phyloP scores from a whole-genome alignment of 495 filamentous ascomycete species.

The Penicillium paxilli region DNA sequence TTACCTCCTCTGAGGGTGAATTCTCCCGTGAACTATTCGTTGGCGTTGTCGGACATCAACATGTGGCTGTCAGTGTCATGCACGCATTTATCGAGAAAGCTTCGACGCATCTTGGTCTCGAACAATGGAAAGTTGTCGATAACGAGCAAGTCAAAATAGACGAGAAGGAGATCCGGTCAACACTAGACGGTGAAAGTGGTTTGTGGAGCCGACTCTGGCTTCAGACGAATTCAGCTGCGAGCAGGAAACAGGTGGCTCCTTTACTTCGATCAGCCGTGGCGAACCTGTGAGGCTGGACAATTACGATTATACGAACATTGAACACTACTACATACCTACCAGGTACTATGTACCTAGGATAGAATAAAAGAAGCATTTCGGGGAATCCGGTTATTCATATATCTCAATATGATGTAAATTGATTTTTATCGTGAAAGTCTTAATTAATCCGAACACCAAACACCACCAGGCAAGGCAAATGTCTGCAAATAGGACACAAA shows the following conservation, averaged over 20 bases:
- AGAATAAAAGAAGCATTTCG: no score
- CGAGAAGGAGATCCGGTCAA: slow-evolving; percentile 36
- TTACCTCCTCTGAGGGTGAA: slow-evolving; percentile 37
- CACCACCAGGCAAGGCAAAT: slow-evolving; percentile 3
- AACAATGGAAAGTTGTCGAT: slow-evolving; percentile 54
- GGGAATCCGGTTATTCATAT: no score
- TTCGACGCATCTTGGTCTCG: slow-evolving; percentile 54
- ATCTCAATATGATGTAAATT: not conserved
- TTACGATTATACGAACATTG: not conserved
- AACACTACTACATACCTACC: no score
- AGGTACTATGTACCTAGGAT: no score
- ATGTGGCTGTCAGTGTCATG: slow-evolving; percentile 42
- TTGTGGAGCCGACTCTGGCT: slow-evolving; percentile 57
- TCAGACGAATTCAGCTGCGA: slow-evolving; percentile 66
- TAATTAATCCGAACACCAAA: slow-evolving; percentile 14
- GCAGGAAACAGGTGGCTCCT: slow-evolving; percentile 88
- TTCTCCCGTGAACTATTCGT: slow-evolving; percentile 78
- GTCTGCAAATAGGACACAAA: slow-evolving; percentile 4
- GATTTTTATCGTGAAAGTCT: slow-evolving; percentile 1
- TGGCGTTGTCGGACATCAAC: slow-evolving; percentile 50
- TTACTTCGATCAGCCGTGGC: slow-evolving; percentile 68
- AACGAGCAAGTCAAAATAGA: slow-evolving; percentile 24
- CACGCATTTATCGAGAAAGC: slow-evolving; percentile 53
- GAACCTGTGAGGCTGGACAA: slow-evolving; percentile 18
- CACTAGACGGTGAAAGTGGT: slow-evolving; percentile 17